These are phyloP conservation scores for Geosmithia flava DNA, from an alignment of 2,329 filamentous ascomycete species.

Conservation along the genomic window DNA sequence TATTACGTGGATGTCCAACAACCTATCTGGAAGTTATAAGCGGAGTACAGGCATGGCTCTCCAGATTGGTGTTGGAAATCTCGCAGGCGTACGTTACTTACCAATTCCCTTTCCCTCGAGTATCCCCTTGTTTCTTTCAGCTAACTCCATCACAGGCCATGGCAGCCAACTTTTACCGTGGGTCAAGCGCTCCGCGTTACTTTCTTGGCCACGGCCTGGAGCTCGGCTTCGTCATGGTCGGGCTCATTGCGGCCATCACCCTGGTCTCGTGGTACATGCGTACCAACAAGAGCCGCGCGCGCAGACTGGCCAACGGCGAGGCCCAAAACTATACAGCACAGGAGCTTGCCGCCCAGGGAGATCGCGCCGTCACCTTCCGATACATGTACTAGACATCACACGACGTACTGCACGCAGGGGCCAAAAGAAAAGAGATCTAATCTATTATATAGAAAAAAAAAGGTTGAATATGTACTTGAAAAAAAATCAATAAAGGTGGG, in stretches of 20 bases:
- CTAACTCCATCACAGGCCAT: conserved; percentile 33
- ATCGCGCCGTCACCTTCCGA: conserved; percentile 45
- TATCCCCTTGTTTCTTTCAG: background rate
- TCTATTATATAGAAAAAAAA: background rate
- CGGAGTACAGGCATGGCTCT: conserved; percentile 51
- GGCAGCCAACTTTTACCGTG: conserved; percentile 60
- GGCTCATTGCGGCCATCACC: conserved; percentile 29
- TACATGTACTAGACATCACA: conserved; percentile 32
- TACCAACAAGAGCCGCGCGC: conserved; percentile 45
- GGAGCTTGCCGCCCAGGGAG: conserved; percentile 43
- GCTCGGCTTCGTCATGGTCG: conserved; percentile 32
- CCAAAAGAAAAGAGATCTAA: background rate
- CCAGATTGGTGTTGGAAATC: conserved; percentile 49
- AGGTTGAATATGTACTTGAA: background rate
- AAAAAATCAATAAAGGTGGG: background rate
- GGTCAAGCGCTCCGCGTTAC: conserved; percentile 33
- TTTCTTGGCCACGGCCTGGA: conserved; percentile 37
- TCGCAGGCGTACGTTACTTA: conserved; percentile 29
- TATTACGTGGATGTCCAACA: conserved; percentile 70
- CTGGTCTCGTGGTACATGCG: conserved; percentile 37
- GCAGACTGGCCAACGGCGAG: conserved; percentile 27
- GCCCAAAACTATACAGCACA: conserved; percentile 15
- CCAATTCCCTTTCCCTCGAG: background rate
- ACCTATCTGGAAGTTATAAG: conserved; percentile 57
- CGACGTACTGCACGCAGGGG: background rate